phyloP scores from a whole-genome alignment of 1,284 basidiomycete genomes.

The Inonotus hispidus region DNA sequence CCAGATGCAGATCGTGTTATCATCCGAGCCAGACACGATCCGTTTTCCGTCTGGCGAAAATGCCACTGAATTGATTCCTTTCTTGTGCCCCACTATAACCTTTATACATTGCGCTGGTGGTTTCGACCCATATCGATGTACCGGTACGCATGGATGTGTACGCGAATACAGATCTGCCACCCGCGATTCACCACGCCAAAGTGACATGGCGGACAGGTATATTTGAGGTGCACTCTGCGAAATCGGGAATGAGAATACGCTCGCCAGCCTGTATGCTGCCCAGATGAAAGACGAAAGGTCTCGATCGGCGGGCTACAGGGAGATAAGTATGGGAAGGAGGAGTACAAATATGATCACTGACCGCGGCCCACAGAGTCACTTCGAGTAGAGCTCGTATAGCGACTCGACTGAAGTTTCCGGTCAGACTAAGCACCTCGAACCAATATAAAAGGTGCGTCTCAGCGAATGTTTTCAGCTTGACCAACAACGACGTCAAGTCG shows the following conservation, averaged over 20 bases:
- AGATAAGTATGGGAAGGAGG: not conserved
- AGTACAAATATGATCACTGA: too few species aligned
- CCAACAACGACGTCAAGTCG: not conserved
- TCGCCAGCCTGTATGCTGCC: too few species aligned
- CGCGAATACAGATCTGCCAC: not conserved
- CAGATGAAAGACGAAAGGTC: not conserved
- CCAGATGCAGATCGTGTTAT: not conserved
- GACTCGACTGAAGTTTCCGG: not conserved
- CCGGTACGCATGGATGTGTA: not conserved
- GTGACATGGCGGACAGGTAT: too few species aligned
- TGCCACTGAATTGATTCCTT: not conserved
- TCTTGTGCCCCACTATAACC: not conserved
- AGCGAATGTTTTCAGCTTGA: conserved; percentile 16
- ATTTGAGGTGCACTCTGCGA: too few species aligned
- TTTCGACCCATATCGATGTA: not conserved
- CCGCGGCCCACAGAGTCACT: not conserved
- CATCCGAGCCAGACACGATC: not conserved
- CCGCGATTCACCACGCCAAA: too few species aligned
- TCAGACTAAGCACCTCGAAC: conserved; percentile 28
- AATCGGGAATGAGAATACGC: too few species aligned
- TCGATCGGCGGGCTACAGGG: not conserved
- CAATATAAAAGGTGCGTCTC: conserved; percentile 23
- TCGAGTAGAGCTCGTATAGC: not conserved
- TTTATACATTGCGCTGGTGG: not conserved
- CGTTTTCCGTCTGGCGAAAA: not conserved